Evolutionary conservation across 371 early-diverging fungal genomes (phyloP), one percentile per base, ranked within the genome.

Genomic region (Mucor sp.): DNA sequence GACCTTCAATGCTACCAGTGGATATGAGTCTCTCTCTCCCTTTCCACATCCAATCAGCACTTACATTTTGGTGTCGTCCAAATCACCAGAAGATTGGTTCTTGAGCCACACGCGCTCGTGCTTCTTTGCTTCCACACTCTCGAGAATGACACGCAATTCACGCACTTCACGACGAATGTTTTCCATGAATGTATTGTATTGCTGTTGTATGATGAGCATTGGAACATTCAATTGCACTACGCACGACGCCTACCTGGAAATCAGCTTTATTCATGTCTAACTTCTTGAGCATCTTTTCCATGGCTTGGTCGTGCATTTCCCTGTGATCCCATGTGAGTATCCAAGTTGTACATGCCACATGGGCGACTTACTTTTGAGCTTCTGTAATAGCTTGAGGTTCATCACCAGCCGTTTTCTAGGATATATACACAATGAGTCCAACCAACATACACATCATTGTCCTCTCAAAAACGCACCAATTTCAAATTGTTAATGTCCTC

Each of bases 21-120:
- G 6, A 58, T 27, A 14, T 15, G 23, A 28, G 48, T 21, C 8
- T n/a, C n/a, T n/a, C n/a, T n/a, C n/a, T n/a, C n/a, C n/a, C n/a
- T n/a, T n/a, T n/a, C n/a, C n/a, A n/a, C n/a, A n/a, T n/a, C n/a
- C n/a, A n/a, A n/a, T 30, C 30, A 30, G 30, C 30, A 48, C 41
- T 65, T 82, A 85, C 85, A 95, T 82, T 69, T 89, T 92, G 3
- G 90, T 89, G 63, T 95, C 95, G 65, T 95, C 95, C 60, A 95
- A 67, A 60, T 95, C 95, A 21, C 95, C 95, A 25, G 89, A 87
- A 19, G 88, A 86, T 72, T 93, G 92, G 68, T 92, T 91, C 67
- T 87, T 89, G 35, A 92, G 81, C 94, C 95, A 95, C 8, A 93
- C 90, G 11, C 93, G 86, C 69, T 94, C 94, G 71, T 92, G 91